phyloP scores from a whole-genome alignment of 2,329 filamentous ascomycete species.

The Fusarium proliferatum region DNA sequence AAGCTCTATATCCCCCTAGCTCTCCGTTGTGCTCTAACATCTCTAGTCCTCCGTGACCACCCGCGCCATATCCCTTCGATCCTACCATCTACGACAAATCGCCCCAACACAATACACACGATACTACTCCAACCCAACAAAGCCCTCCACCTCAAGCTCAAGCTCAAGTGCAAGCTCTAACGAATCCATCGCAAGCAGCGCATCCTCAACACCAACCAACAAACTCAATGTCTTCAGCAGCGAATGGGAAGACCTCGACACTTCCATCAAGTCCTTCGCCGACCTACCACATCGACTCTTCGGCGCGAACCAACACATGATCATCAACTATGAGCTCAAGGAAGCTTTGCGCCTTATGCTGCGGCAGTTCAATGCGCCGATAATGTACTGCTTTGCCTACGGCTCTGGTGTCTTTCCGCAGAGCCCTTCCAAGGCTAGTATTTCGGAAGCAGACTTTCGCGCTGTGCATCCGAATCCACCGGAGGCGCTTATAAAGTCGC shows the following conservation, averaged over 20 bases:
- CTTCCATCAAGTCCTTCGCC: slow-evolving; percentile 56
- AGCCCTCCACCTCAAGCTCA: neutral
- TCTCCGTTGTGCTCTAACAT: slow-evolving; percentile 18
- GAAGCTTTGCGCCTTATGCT: slow-evolving; percentile 87
- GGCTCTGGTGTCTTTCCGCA: slow-evolving; percentile 97
- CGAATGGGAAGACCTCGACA: slow-evolving; percentile 59
- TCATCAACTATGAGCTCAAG: slow-evolving; percentile 96
- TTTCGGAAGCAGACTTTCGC: slow-evolving; percentile 66
- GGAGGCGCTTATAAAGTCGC: slow-evolving; percentile 82
- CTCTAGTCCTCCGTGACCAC: slow-evolving; percentile 34
- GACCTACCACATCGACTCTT: slow-evolving; percentile 68
- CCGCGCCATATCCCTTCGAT: slow-evolving; percentile 37
- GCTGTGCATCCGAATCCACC: slow-evolving; percentile 86
- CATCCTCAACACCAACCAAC: slow-evolving; percentile 7
- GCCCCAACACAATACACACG: slow-evolving; percentile 19
- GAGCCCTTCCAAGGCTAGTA: slow-evolving; percentile 60
- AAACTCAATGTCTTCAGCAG: slow-evolving; percentile 53
- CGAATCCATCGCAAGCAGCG: neutral
- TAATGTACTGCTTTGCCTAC: slow-evolving; percentile 96
- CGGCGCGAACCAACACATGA: slow-evolving; percentile 95
- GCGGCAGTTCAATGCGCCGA: slow-evolving; percentile 91
- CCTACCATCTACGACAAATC: slow-evolving; percentile 22
- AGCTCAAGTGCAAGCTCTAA: neutral
- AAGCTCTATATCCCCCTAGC: neutral
- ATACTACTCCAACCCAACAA: slow-evolving; percentile 40